Evolutionary conservation across 1,284 basidiomycete genomes (phyloP), one percentile per base, ranked within the genome.

Genomic region (Cystobasidium sp.): DNA sequence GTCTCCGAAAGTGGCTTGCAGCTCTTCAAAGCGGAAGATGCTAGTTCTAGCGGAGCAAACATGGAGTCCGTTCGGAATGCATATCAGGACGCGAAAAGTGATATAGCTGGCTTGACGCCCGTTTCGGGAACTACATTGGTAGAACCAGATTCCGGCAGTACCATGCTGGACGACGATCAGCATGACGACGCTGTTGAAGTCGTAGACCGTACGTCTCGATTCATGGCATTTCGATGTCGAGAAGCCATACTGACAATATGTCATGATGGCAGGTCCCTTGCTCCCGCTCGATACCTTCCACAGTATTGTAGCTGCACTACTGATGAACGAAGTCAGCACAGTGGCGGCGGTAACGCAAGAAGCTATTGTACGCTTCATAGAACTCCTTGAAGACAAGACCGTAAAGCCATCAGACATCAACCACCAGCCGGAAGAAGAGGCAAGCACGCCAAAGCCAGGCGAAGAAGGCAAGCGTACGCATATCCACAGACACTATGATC

Each of bases 311-410:
- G 70, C 59, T 8, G 18, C 62, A 9, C 49, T 73, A 16, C 70
- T 73, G 18, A 51, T 73, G 61, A 44, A 49, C 22, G 70, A 73
- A n/a, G 49, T 52, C 49, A 73, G 63, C 31, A 56, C 62, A 18
- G 49, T 66, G 3, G 65, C 70, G 1, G 62, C 70, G 2, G 39
- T 59, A 3, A 37, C 70, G 7, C 70, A 73, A 44, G 70, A 73
- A 58, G 61, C 70, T 16, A 14, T 73, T 31, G 61, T 65, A 16
- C 70, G 63, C 31, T 49, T 73, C 20, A 46, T 73, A 12, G 62
- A 61, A 31, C 16, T 66, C 7, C n/a, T 43, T 10, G 22, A 53
- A 7, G 55, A 58, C 37, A 43, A 43, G 51, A 43, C 37, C 4
- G 16, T 31, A n/a, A 53, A 20, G 7, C 6, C 16, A 5, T 18